Evolutionary conservation across 192 early-diverging fungal genomes (phyloP).

Genomic region (Mortierella claussenii): DNA sequence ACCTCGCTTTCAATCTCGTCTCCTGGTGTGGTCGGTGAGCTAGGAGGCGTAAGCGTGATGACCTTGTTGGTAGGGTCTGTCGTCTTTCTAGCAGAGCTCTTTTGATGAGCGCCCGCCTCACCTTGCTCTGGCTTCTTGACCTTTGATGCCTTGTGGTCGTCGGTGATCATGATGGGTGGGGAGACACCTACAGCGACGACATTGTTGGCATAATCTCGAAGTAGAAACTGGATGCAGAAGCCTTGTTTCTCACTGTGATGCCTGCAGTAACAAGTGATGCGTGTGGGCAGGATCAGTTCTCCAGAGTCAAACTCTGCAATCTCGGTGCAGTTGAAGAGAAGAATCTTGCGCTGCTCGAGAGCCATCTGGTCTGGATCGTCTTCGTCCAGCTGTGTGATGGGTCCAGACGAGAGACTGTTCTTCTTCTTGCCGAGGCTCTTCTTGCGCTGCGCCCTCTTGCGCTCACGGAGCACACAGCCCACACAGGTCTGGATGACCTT

Average conservation of each 20-base stretch:
- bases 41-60: constrained; percentile 49
- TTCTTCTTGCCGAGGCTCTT: constrained; percentile 62
- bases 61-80: constrained; percentile 13
- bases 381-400: constrained; percentile 22
- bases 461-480: constrained; percentile 87
- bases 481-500: constrained; percentile 83
- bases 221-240: constrained; percentile 87
- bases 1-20: constrained; percentile 48
- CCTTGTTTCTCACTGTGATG: constrained; percentile 95
- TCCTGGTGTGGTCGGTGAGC: constrained; percentile 35
- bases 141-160: constrained; percentile 93
- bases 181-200: constrained; percentile 84
- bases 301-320: constrained; percentile 90
- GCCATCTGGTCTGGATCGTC: constrained; percentile 74
- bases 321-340: constrained; percentile 90
- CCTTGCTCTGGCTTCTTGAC: constrained; percentile 60
- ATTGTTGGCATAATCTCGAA: constrained; percentile 71
- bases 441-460: constrained; percentile 74
- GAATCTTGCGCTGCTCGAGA: constrained; percentile 79
- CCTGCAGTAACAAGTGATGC: constrained; percentile 97
- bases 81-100: constrained; percentile 14
- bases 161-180: constrained; percentile 96
- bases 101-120: constrained; percentile 3
- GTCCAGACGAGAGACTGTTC: constrained; percentile 15
- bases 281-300: constrained; percentile 87